Evolutionary conservation across 1,284 basidiomycete genomes (phyloP).

Genomic region (Apiotrichum laibachii): DNA sequence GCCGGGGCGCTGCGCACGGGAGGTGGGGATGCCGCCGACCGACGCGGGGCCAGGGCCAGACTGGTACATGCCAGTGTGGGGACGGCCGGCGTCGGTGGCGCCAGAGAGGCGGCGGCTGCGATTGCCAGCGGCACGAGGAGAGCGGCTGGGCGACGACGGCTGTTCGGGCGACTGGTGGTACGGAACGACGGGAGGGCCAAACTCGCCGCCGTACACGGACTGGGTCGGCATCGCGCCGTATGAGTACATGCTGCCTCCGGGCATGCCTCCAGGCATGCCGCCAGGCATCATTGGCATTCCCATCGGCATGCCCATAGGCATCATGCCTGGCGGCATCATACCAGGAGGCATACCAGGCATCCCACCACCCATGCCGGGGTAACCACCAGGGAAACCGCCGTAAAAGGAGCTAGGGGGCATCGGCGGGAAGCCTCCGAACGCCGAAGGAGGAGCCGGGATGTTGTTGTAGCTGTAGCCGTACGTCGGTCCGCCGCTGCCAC

Average conservation of each 20-base stretch:
- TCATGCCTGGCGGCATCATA: not conserved
- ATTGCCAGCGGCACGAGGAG: not conserved
- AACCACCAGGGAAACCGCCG: conserved; percentile 5
- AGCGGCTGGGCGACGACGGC: conserved; percentile 2
- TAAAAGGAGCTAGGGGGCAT: conserved; percentile 8
- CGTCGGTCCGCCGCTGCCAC: conserved; percentile 12
- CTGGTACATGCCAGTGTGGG: conserved; percentile 6
- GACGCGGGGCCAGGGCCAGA: conserved; percentile 2
- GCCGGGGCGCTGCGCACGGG: conserved; percentile 1
- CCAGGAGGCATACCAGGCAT: conserved; percentile 7
- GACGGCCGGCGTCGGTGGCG: conserved; percentile 10
- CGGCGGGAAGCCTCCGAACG: conserved; percentile 2
- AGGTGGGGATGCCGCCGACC: conserved; percentile 1
- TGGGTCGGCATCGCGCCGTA: conserved; percentile 35
- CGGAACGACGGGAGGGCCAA: conserved; percentile 36
- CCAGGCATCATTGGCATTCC: conserved; percentile 1
- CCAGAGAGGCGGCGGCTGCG: conserved; percentile 13
- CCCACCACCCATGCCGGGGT: conserved; percentile 1
- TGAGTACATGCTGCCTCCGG: conserved; percentile 32
- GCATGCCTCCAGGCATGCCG: conserved; percentile 9
- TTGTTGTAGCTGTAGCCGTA: conserved; percentile 22
- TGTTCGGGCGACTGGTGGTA: conserved; percentile 1
- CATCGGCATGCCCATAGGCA: not conserved
- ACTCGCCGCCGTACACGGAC: conserved; percentile 45
- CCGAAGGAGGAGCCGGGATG: conserved; percentile 4